Base-by-base conservation (phyloP, 768 basidiomycete species). In the Collybiopsis luxurians region DNA sequence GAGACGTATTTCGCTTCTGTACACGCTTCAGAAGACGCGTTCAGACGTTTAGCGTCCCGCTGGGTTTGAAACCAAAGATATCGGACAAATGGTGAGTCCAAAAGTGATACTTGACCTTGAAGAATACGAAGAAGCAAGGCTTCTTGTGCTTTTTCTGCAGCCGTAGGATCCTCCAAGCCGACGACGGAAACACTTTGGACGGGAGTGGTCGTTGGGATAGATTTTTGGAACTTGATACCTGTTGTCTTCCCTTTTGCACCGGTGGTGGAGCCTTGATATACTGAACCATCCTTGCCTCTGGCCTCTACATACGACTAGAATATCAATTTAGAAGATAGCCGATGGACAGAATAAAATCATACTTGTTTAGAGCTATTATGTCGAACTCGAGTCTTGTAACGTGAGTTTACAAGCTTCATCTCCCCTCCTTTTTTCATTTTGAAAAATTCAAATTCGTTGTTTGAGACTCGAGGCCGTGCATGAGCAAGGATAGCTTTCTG, bases 371-470 rank as follows among this genome's bases (percentile, higher is more conserved):
- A 71, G 44, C 57, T 44, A 13, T 34, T 34, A 5, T 13, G 31
- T 19, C 76, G 69, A 2, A 79, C 66, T 36, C 76, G 64, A 1
- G 69, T 77, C 49, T 76, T 79, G 65, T 70, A 81, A 2, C 76
- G 70, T 2, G 72, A 58, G 59, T 79, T 79, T 13, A 61, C 58
- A 2, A 81, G 47, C 12, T 64, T 55, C 17, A 74, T 40, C 2
- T 60, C 62, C 1, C 73, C 75, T 10, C 71, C 65, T 17, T 62
- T 57, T 27, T 59, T 63, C 5, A 65, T 9, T 15, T 56, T 59
- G 10, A 67, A 66, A 1, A 51, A 46, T 2, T 57, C 63, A 56
- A 79, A 75, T 36, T 79, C 76, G 48, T 67, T 73, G 0, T 58
- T 59, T 2, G 60, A 61, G 38, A 70, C 71, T 44, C 62, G 68